These are phyloP conservation scores for Venturia asperata DNA, from an alignment of 2,329 filamentous ascomycete species.

Conservation along the genomic window DNA sequence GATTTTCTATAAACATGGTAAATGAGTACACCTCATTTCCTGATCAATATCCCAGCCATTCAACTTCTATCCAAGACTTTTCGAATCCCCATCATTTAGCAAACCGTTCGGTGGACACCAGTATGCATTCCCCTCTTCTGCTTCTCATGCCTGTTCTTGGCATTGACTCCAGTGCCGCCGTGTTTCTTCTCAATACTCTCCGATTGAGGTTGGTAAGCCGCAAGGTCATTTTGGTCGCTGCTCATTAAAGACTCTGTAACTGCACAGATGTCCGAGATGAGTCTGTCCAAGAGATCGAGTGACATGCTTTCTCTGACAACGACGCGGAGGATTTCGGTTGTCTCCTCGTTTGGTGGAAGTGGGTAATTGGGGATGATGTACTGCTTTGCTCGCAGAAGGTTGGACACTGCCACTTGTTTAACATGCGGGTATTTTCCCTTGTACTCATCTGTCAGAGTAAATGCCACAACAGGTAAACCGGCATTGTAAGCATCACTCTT, in stretches of 20 bases:
- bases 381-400: conserved; percentile 57
- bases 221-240: conserved; percentile 46
- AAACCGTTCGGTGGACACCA: not conserved
- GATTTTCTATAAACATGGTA: too few relatives aligned
- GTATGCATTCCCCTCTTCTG: conserved; percentile 8
- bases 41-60: too few relatives aligned
- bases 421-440: conserved; percentile 54
- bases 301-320: conserved; percentile 61
- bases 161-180: conserved; percentile 3
- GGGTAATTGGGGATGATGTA: conserved; percentile 66
- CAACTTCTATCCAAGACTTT: too few relatives aligned
- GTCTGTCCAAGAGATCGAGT: conserved; percentile 58
- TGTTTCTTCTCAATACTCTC: conserved; percentile 39
- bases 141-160: conserved; percentile 1
- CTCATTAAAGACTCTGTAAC: conserved; percentile 57
- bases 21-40: too few relatives aligned
- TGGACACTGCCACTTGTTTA: conserved; percentile 57
- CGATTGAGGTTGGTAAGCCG: conserved; percentile 39
- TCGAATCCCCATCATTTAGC: not conserved
- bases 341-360: conserved; percentile 54
- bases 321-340: conserved; percentile 59
- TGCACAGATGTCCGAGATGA: conserved; percentile 54
- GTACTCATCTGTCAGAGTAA: conserved; percentile 56
- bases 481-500: conserved; percentile 55
- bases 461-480: conserved; percentile 62